Evolutionary conservation across 148 eudicot species (phyloP), one percentile per base, ranked within the genome.

Genomic region (Oxyria digyna): DNA sequence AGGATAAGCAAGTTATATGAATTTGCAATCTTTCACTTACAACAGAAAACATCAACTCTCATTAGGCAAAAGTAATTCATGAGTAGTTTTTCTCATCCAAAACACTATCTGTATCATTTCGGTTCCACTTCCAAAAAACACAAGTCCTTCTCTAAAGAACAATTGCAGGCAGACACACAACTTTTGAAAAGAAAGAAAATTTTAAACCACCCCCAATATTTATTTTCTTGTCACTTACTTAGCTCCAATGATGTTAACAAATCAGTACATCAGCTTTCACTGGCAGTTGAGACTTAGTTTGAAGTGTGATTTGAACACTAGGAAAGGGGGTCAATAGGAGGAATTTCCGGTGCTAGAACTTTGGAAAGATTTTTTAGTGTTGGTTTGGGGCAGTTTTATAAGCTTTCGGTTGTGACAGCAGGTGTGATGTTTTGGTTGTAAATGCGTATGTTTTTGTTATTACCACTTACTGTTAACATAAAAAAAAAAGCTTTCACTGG

Each of bases 131-230:
- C 27, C 29, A 9, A 52, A 23, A 1, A 23, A 1, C 10, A 27
- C 1, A 20, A 1, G 43, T 17, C 59, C 12, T 21, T 52, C 29
- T 52, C 29, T 11, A 21, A 52, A 23, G 27, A 52, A 52, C 14
- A 24, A 21, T 23, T 52, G 26, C 59, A 23, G 4, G 12, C 62
- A 43, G 43, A 63, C 18, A 72, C 69, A 21, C 77, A 46, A 20
- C 35, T 13, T 42, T 12, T 17, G 8, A 21, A 21, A 62, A 46
- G 0, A 0, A 10, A 21, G 57, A 50, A 8, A 50, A 20, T 48
- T 9, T 24, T 13, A 21, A 52, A 23, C 21, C 59, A 27, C 21
- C 6, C 62, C 32, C 32, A 24, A 26, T 17, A 12, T 54, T 55
- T 23, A 23, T 26, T 20, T 55, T 55, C 32, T 55, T 13, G 7